Evolutionary conservation across 2,329 filamentous ascomycete genomes (phyloP).

Genomic region (Monosporascus sp.): DNA sequence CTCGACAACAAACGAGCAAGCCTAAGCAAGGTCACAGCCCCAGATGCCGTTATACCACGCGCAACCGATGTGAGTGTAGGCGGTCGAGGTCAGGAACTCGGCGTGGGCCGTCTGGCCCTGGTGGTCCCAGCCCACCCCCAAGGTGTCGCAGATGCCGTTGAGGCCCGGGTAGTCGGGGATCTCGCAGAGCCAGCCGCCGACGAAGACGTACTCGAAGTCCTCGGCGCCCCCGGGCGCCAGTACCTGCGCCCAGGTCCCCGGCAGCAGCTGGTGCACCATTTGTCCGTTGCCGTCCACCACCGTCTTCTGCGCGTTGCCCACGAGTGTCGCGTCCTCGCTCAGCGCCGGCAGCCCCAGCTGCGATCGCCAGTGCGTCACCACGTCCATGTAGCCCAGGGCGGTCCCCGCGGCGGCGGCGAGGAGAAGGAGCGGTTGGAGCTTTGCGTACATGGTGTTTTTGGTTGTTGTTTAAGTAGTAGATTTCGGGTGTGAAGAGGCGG

Average conservation of each 20-base stretch:
- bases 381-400: background rate
- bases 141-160: background rate
- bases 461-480: background rate
- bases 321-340: background rate
- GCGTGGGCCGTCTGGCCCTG: background rate
- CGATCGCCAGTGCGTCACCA: background rate
- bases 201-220: background rate
- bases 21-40: background rate
- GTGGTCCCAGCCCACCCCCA: background rate
- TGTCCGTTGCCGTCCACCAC: background rate
- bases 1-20: background rate
- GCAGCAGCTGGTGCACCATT: background rate
- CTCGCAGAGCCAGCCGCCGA: constrained; percentile 2
- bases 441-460: background rate
- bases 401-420: background rate
- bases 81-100: background rate
- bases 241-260: background rate
- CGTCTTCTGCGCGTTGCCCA: background rate
- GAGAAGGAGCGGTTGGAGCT: background rate
- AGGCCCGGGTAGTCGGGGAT: background rate
- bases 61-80: background rate
- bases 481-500: background rate
- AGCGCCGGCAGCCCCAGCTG: background rate
- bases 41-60: background rate
- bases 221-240: background rate